These are phyloP conservation scores for Ruellia speciosa DNA, from an alignment of 305 asterid species.

Conservation along the genomic window DNA sequence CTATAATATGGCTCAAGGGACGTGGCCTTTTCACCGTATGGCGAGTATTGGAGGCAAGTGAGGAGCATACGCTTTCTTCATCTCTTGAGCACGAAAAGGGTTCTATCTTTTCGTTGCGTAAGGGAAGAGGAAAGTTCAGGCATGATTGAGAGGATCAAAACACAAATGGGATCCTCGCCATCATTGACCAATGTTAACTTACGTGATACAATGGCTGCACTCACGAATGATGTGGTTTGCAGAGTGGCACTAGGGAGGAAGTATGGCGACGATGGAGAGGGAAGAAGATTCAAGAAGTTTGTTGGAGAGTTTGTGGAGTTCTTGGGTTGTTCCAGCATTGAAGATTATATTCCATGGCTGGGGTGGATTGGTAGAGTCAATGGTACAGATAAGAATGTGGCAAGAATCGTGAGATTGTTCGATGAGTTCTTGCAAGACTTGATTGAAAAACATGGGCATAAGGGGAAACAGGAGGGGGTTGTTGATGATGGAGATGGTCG, in stretches of 20 bases:
- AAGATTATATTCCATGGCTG: conserved; percentile 33
- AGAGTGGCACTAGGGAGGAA: conserved; percentile 29
- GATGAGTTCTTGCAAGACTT: conserved; percentile 33
- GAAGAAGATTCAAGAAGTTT: conserved; percentile 14
- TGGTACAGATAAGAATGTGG: conserved; percentile 31
- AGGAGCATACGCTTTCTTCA: conserved; percentile 43
- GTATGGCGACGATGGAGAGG: conserved; percentile 7
- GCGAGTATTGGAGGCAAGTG: conserved; percentile 49
- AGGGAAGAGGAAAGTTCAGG: conserved; percentile 35
- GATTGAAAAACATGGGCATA: conserved; percentile 19
- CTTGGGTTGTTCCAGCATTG: conserved; percentile 25
- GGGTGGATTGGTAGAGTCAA: conserved; percentile 34
- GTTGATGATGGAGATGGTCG: conserved; percentile 10
- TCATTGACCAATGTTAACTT: conserved; percentile 20
- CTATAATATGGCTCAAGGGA: conserved; percentile 34
- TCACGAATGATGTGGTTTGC: conserved; percentile 22
- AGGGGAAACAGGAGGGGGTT: background rate
- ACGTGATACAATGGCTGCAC: conserved; percentile 1
- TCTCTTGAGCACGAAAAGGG: conserved; percentile 41
- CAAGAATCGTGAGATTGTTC: conserved; percentile 23
- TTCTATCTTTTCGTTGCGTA: conserved; percentile 29
- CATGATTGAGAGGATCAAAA: conserved; percentile 24
- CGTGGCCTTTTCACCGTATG: conserved; percentile 34
- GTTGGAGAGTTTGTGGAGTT: conserved; percentile 23
- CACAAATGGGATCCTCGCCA: background rate